Conservation (phyloP, 1,284 basidiomycete species). For the Ustilago shanxiensis region DNA sequence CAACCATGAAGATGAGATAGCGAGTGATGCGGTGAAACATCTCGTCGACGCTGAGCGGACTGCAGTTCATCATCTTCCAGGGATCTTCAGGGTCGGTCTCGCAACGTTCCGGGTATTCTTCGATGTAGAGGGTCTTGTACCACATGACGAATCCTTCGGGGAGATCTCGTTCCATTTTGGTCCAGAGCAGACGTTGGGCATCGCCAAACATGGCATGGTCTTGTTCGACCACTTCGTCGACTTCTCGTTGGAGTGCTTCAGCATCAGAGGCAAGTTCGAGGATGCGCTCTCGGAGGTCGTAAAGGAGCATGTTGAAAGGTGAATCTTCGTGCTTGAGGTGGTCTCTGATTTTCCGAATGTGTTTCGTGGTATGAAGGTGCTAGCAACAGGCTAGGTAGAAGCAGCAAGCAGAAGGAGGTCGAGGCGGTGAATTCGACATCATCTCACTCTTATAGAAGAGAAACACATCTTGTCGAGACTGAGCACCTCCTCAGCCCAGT, state of each 20-base stretch:
- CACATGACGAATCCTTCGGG: slow-evolving; percentile 4
- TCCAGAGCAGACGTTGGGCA: background rate
- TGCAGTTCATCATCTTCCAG: slow-evolving; percentile 2
- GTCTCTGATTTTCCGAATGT: background rate
- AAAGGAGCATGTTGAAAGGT: background rate
- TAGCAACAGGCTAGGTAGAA: background rate
- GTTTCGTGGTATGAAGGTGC: too few species aligned
- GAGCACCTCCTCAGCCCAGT: background rate
- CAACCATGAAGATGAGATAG: slow-evolving; percentile 5
- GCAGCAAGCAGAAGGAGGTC: too few species aligned
- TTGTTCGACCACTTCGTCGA: background rate
- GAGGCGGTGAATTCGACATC: too few species aligned
- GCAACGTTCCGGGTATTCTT: background rate
- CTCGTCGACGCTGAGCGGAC: slow-evolving; percentile 6
- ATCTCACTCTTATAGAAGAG: too few species aligned
- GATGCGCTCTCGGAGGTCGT: background rate
- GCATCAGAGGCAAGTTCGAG: background rate
- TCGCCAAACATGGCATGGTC: background rate
- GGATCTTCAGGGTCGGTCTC: background rate
- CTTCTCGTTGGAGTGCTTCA: background rate
- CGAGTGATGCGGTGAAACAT: slow-evolving; percentile 17
- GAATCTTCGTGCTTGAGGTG: background rate
- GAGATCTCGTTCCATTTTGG: background rate
- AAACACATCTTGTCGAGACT: background rate
- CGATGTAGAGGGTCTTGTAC: background rate